Percentiles rank a stretch among this genome's conserved stretches.
Evolutionary conservation across 1,139 yeast genomes (phyloP).

Genomic region (Hyphopichia khmerensis): DNA sequence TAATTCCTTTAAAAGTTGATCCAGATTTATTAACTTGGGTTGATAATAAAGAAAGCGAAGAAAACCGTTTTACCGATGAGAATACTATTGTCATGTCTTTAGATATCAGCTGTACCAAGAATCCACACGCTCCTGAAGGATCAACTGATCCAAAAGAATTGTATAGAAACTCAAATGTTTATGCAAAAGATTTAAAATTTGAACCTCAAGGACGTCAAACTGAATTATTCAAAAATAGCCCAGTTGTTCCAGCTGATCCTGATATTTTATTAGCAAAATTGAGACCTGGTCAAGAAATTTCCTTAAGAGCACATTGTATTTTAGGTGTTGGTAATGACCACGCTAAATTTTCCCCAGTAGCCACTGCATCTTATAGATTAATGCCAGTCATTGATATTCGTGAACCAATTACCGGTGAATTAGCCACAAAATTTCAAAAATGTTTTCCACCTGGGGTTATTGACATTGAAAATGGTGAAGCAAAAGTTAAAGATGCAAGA

Average conservation of each 20-base stretch:
- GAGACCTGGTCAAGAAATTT: conserved; percentile 96
- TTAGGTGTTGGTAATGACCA: conserved; percentile 93
- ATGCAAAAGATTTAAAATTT: conserved; percentile 84
- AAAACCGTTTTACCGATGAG: conserved; percentile 74
- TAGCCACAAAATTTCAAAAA: conserved; percentile 75
- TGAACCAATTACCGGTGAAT: conserved; percentile 72
- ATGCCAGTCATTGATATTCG: conserved; percentile 85
- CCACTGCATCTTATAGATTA: conserved; percentile 95
- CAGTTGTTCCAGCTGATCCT: conserved; percentile 81
- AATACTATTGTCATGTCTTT: conserved; percentile 85
- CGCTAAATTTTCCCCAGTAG: conserved; percentile 95
- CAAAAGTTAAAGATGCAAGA: conserved; percentile 83
- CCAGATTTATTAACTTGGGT: conserved; percentile 88
- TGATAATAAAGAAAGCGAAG: conserved; percentile 61
- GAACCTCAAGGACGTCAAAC: conserved; percentile 90
- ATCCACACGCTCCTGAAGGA: conserved; percentile 78
- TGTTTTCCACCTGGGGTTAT: conserved; percentile 95
- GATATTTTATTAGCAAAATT: conserved; percentile 86
- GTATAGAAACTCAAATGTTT: conserved; percentile 80
- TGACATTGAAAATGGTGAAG: conserved; percentile 71
- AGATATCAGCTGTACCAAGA: conserved; percentile 79
- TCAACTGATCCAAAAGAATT: conserved; percentile 81
- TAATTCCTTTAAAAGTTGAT: conserved; percentile 84
- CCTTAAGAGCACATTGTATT: conserved; percentile 85
- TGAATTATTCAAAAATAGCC: conserved; percentile 63